These are phyloP conservation scores for Calophaca sinica DNA, from an alignment of 306 rosid species.

Conservation along the genomic window DNA sequence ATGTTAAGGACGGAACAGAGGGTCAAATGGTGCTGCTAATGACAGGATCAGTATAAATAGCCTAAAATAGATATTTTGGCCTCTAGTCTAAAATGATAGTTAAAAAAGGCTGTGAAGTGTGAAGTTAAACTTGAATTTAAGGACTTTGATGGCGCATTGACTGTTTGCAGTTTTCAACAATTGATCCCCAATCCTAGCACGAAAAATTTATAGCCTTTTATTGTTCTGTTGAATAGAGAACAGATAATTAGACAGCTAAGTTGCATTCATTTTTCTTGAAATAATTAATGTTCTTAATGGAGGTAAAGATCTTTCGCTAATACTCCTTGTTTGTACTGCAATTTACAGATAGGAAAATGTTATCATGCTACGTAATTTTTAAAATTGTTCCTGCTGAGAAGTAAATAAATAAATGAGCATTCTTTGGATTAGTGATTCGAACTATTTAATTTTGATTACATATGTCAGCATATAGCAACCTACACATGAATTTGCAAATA, in stretches of 20 bases:
- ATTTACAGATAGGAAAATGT: slow-evolving; percentile 18
- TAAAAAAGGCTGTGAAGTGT: not conserved
- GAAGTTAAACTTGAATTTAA: not conserved
- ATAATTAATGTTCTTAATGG: not conserved
- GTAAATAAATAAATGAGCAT: slow-evolving; percentile 9
- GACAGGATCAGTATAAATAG: slow-evolving; percentile 7
- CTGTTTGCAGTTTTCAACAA: slow-evolving; percentile 3
- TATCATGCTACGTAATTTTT: slow-evolving; percentile 17
- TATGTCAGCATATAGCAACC: slow-evolving; percentile 9
- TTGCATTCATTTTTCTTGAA: slow-evolving; percentile 13
- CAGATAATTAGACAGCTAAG: not conserved
- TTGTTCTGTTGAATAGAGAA: slow-evolving; percentile 20
- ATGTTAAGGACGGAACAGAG: slow-evolving; percentile 6
- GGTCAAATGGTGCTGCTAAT: slow-evolving; percentile 24
- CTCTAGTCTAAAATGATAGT: slow-evolving; percentile 1
- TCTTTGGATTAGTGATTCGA: slow-evolving; percentile 12
- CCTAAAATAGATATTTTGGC: not conserved
- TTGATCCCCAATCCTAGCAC: not conserved
- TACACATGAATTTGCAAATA: slow-evolving; percentile 36
- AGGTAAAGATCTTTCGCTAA: slow-evolving; percentile 28
- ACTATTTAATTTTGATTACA: slow-evolving; percentile 12
- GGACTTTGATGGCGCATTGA: not conserved
- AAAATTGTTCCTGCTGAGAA: not conserved
- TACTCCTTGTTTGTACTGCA: slow-evolving; percentile 20
- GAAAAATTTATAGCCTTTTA: not conserved